Evolutionary conservation across 2,329 filamentous ascomycete genomes (phyloP), one percentile per base, ranked within the genome.

Genomic region (Hymenoscyphus fructigenus): DNA sequence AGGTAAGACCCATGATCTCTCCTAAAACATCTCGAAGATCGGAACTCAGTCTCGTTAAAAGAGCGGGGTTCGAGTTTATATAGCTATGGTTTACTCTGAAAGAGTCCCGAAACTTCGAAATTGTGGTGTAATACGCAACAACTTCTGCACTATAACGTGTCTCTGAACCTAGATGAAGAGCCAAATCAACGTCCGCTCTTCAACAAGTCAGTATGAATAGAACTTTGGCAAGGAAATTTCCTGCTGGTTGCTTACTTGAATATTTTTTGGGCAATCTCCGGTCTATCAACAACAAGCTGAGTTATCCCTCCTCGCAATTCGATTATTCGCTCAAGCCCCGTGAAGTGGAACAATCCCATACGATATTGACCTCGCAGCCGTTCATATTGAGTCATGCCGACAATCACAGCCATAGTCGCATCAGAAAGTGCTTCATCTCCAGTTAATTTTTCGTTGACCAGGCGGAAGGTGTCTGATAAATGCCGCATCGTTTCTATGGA

Each of bases 281-380:
- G 67, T n/a, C 55, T 60, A 15, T 66, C 53, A 2, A 23, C 44
- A 3, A 66, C 28, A 12, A 77, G 65, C 1, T 59, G 20, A 9
- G 38, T 38, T 5, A 76, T 68, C 0, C 76, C 76, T n/a, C 76
- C 76, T 10, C 75, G 72, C 34, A 76, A 41, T 26, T 73, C 65
- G 26, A 76, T 64, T 63, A 78, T 74, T 15, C 65, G 69, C 61
- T 69, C 66, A 17, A 76, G 65, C 1, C 76, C 75, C 17, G 73
- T 60, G 26, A 77, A 66, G 61, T 78, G 76, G 15, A 76, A 61
- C 3, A 73, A 65, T 7, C 70, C 70, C 20, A 71, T 62, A 2
- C n/a, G 23, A 26, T 71, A 68, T 32, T 71, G 63, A 57, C 68
- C 69, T 23, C 69, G 69, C 0, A 72, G 53, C 7, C 71, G 69